A percentile compares a stretch with the other conserved stretches of the same genome.
These are phyloP conservation scores for Pythium chondricola DNA, from an alignment of 352 stramenopile genomes.

Conservation along the genomic window DNA sequence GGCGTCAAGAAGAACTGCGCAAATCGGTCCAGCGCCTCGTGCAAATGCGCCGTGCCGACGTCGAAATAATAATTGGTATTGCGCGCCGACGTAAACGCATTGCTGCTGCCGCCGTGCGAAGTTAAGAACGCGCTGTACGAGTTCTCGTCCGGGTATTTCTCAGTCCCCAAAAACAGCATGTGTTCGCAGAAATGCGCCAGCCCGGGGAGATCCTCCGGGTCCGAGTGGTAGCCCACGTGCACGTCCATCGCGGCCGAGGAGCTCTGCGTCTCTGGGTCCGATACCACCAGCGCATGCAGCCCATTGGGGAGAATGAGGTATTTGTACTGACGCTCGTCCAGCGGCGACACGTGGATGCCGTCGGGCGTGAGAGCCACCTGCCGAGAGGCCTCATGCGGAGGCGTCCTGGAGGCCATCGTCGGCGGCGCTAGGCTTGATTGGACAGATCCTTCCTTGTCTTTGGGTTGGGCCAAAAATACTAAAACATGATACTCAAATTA, in stretches of 20 bases:
- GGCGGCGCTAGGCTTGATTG: neutral
- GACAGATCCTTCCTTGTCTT: neutral
- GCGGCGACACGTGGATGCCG: conserved; percentile 30
- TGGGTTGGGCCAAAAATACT: neutral
- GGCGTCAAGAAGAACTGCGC: conserved; percentile 91
- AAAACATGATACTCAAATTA: neutral
- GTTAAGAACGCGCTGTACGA: conserved; percentile 73
- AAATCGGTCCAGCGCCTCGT: conserved; percentile 80
- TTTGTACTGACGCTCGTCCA: conserved; percentile 75
- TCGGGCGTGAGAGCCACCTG: conserved; percentile 23
- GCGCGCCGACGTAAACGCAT: conserved; percentile 87
- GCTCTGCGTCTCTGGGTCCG: conserved; percentile 75
- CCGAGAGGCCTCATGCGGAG: neutral
- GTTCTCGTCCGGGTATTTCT: conserved; percentile 89
- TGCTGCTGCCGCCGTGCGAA: conserved; percentile 78
- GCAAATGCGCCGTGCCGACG: conserved; percentile 59
- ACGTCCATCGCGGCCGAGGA: conserved; percentile 84
- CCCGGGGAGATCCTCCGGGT: conserved; percentile 56
- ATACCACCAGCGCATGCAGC: conserved; percentile 64
- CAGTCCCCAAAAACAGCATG: conserved; percentile 92
- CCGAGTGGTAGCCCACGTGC: conserved; percentile 71
- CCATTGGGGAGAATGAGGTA: conserved; percentile 66
- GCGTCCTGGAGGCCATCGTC: neutral
- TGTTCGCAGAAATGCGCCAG: conserved; percentile 85
- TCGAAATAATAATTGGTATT: conserved; percentile 92